phyloP scores from a whole-genome alignment of 1,284 basidiomycete species.

The Moesziomyces sp. region DNA sequence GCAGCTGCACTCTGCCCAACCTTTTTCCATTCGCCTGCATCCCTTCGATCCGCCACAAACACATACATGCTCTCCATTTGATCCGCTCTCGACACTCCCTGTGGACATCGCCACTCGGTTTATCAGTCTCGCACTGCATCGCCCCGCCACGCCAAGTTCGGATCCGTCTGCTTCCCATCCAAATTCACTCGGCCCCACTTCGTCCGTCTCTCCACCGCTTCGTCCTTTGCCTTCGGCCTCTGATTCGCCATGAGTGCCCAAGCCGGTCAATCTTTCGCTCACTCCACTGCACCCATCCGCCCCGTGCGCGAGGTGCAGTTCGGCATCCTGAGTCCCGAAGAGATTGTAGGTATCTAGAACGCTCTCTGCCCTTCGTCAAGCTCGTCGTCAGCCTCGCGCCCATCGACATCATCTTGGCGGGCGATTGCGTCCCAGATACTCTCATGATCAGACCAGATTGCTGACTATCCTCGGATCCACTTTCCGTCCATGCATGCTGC shows the following conservation, averaged over 20 bases:
- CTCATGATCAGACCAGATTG: neutral
- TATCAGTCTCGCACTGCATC: constrained; percentile 8
- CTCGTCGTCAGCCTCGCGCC: neutral
- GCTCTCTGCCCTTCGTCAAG: constrained; percentile 7
- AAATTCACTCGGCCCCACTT: too few species aligned
- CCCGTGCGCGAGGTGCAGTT: constrained; percentile 96
- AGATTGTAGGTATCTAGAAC: constrained; percentile 74
- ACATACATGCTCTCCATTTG: constrained; percentile 36
- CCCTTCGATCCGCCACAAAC: constrained; percentile 5
- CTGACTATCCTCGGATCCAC: neutral
- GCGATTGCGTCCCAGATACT: neutral
- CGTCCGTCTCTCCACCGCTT: neutral
- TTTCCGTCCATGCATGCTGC: neutral
- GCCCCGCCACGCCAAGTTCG: neutral
- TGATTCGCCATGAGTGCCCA: constrained; percentile 46
- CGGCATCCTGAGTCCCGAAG: constrained; percentile 98
- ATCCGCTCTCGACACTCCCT: constrained; percentile 1
- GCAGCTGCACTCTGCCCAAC: too few species aligned
- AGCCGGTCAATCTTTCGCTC: constrained; percentile 71
- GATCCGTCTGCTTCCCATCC: neutral
- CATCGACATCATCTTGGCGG: too few species aligned
- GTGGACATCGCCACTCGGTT: constrained; percentile 14
- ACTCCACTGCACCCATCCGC: constrained; percentile 86
- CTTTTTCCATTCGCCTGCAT: neutral
- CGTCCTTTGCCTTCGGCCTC: neutral